Base-by-base conservation (phyloP, 768 basidiomycete genomes). In the Mycena chlorophos region DNA sequence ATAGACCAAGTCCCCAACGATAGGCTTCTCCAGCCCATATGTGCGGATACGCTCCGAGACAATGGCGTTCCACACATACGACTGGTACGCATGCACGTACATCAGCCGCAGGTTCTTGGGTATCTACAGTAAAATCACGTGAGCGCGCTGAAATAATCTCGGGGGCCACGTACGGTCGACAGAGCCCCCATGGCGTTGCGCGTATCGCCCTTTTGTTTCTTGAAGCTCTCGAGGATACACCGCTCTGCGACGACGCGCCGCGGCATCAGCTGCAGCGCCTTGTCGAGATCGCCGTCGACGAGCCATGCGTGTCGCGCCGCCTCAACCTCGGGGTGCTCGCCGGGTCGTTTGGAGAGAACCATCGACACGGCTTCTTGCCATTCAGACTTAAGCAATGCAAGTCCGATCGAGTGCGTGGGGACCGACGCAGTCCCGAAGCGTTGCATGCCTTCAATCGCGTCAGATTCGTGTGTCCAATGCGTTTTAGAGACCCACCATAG, bases 31-130 rank as follows among this genome's bases (percentile, higher is more conserved):
- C 49, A 80, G 74, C 27, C 95, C 94, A 64, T 86, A 86, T 46
- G 79, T 77, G 56, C 84, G 85, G 65, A 98, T 86, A 13, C 97
- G 88, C 71, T 98, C 94, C 3, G 95, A 98, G 37, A 95, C 92
- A 53, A 98, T 87, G 45, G 93, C 86, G 71, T 99, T 99, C 96
- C 96, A 99, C 29, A 98, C 87, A 64, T 98, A 99, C 16, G 92
- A 95, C 70, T 99, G 97, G 69, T 98, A 99, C 27, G 95, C 95
- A 70, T 99, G 97, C 52, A 98, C 86, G 69, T 98, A 99, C 91
- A 99, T 98, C 61, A 97, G 75, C 49, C 97, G 83, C 56, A 99
- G 82, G 66, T 96, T 98, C 53, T 89, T 82, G 14, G 97, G 97
- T 62, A 99, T 98, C 96, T 98, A 62, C 1, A 50, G 49, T 30